Percentiles rank a stretch among this genome's conserved stretches.
Evolutionary conservation across 768 basidiomycete genomes (phyloP).

Genomic region (Paxillus rubicundulus): DNA sequence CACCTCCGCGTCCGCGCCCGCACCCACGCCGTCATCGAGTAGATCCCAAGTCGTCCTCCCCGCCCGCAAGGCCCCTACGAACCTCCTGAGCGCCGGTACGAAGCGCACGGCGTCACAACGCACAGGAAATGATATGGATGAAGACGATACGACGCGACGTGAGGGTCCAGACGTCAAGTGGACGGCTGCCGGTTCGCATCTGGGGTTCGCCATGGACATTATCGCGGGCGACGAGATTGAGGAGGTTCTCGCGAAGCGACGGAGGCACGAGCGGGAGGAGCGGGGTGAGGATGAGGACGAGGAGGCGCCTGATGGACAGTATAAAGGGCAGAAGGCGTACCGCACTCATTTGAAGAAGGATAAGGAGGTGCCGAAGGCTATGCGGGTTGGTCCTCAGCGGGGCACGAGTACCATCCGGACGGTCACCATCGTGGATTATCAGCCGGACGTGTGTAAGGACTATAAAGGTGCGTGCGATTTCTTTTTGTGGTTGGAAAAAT

Average conservation of each 20-base stretch:
- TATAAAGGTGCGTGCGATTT: constrained; percentile 86
- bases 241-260: constrained; percentile 69
- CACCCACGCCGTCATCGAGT: constrained; percentile 33
- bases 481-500: neutral
- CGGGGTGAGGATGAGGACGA: constrained; percentile 52
- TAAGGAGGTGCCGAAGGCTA: constrained; percentile 82
- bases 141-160: constrained; percentile 41
- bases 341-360: constrained; percentile 76
- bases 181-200: constrained; percentile 75
- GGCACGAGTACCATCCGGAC: constrained; percentile 81
- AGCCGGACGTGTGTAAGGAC: constrained; percentile 99
- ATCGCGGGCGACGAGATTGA: constrained; percentile 81
- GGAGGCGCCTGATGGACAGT: constrained; percentile 73
- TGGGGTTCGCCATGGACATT: constrained; percentile 69
- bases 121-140: constrained; percentile 44
- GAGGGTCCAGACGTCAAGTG: constrained; percentile 68
- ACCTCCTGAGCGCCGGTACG: constrained; percentile 76
- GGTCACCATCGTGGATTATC: constrained; percentile 95
- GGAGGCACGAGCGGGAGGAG: constrained; percentile 52
- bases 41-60: constrained; percentile 79
- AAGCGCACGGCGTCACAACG: constrained; percentile 57
- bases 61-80: constrained; percentile 60
- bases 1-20: constrained; percentile 20
- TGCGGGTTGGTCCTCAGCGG: constrained; percentile 80
- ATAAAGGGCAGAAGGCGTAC: constrained; percentile 83